Base-by-base conservation (phyloP, 1,139 yeast species). In the Taiozyma sp. region DNA sequence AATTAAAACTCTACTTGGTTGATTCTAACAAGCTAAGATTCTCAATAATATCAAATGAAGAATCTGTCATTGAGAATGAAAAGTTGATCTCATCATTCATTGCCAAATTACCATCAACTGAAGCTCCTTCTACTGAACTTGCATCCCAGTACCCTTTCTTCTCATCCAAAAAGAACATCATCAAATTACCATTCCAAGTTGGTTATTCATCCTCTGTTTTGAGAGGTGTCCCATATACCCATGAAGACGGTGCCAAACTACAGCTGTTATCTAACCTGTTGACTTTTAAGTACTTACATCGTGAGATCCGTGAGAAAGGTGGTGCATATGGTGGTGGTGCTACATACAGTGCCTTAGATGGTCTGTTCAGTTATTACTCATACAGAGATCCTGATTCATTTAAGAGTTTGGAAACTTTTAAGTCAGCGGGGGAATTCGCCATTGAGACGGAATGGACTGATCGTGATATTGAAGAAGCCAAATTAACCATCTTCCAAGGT, bases 261-360 rank as follows among this genome's bases (percentile, higher is more conserved):
- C 96, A 90, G 66, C 81, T 93, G 0, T 74, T 93, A 49, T 79
- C 97, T 1, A 95, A 87, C 61, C 68, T 93, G 51, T 70, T 92
- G 58, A 84, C 96, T 0, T 92, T 86, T 69, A 87, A 88, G 65
- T 82, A 88, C 59, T 74, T 95, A 47, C 99, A 93, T 67, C 81
- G 90, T 13, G 96, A 91, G 56, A 84, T 93, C 44, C 81, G 99
- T 60, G 99, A 93, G 67, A 83, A 93, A 62, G 97, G 97, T 55
- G 99, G 99, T 50, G 99, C 99, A 0, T 93, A 93, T 65, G 99
- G 99, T 9, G 98, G 97, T 13, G 99, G 99, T 3, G 87, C 96
- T 16, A 74, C 80, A 19, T 92, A 84, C 65, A 89, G 86, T 64
- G 92, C 95, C 0, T 67, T 90, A 30, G 91, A 88, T 50, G 98